phyloP scores from a whole-genome alignment of 1,284 basidiomycete species.

The Neotropicomus parvogracilis region DNA sequence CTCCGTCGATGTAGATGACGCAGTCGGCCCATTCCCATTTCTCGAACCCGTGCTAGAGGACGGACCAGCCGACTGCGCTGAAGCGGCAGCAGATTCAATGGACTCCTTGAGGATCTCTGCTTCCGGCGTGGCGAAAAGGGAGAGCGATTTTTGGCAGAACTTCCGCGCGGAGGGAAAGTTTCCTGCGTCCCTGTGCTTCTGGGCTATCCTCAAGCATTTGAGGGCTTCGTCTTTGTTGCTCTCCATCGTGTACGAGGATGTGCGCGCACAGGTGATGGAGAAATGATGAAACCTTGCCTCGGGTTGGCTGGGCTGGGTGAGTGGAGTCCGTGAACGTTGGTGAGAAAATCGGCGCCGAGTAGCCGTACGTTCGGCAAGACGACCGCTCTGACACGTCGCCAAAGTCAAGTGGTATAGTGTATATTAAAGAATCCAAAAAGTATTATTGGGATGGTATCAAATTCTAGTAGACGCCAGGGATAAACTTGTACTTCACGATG shows the following conservation, averaged over 20 bases:
- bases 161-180: conserved; percentile 80
- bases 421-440: conserved; percentile 5
- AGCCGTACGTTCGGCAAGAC: conserved; percentile 18
- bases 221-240: conserved; percentile 88
- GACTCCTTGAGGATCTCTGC: conserved; percentile 65
- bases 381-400: conserved; percentile 12
- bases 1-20: conserved; percentile 51
- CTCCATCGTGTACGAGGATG: conserved; percentile 54
- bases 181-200: conserved; percentile 65
- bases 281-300: conserved; percentile 5
- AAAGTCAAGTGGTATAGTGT: not conserved
- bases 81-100: conserved; percentile 53
- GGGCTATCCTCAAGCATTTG: conserved; percentile 75
- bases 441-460: conserved; percentile 14
- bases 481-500: conserved; percentile 86
- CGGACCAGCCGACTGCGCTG: conserved; percentile 33
- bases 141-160: conserved; percentile 87
- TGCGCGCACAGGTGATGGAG: conserved; percentile 8
- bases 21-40: conserved; percentile 32
- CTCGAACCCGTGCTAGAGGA: conserved; percentile 29
- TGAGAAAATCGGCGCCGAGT: conserved; percentile 27
- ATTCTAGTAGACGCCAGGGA: conserved; percentile 64
- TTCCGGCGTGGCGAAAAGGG: conserved; percentile 80
- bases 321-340: conserved; percentile 12
- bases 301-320: not conserved